These are phyloP conservation scores for Phragmites australis DNA, from an alignment of 176 grass and related monocot species.

Conservation along the genomic window DNA sequence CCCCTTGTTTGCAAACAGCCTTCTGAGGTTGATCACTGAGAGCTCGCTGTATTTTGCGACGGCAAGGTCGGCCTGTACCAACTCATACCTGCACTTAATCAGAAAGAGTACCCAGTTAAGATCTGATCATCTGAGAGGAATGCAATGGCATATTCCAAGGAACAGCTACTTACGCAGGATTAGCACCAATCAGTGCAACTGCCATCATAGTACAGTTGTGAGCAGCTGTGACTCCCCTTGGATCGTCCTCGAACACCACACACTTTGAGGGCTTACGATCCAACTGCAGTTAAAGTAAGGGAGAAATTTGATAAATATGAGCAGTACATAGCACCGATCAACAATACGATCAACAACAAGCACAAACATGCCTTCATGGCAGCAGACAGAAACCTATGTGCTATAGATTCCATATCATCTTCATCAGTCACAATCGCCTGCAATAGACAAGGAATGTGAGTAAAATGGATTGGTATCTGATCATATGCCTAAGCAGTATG, in stretches of 20 bases:
- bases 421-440: conserved; percentile 87
- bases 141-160: background rate
- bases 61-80: conserved; percentile 79
- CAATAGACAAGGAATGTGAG: background rate
- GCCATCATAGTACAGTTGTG: conserved; percentile 98
- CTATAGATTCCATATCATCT: conserved; percentile 97
- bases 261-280: conserved; percentile 93
- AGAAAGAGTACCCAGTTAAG: background rate
- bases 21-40: conserved; percentile 94
- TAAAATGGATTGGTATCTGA: background rate
- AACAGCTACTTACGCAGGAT: conserved; percentile 68
- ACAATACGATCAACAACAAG: background rate
- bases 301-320: conserved; percentile 8
- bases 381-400: conserved; percentile 95
- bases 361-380: conserved; percentile 70
- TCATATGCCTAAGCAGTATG: background rate
- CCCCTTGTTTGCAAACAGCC: conserved; percentile 78
- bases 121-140: background rate
- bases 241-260: conserved; percentile 95
- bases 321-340: background rate
- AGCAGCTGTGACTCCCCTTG: conserved; percentile 76
- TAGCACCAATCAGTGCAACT: conserved; percentile 75
- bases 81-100: conserved; percentile 69
- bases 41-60: conserved; percentile 72
- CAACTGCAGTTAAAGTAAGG: conserved; percentile 54